Evolutionary conservation across 345 rosid species (phyloP).

Genomic region (Populus davidiana): DNA sequence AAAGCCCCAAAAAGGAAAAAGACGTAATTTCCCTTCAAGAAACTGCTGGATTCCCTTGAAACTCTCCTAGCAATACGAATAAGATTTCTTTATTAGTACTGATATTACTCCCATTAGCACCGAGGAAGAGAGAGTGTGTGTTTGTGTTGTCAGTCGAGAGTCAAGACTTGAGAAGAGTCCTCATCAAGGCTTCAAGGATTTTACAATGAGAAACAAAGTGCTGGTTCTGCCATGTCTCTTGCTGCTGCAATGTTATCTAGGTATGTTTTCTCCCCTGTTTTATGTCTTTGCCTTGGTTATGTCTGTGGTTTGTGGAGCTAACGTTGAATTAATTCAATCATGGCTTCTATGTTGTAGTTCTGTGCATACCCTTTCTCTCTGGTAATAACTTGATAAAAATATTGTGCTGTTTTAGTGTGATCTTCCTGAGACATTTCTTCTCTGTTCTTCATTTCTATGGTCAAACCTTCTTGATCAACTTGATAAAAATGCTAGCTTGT

Average conservation of each 20-base stretch:
- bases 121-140: neutral
- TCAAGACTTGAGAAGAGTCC: neutral
- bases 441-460: too few relatives aligned
- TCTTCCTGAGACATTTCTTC: too few relatives aligned
- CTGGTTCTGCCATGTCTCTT: conserved; percentile 21
- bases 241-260: conserved; percentile 27
- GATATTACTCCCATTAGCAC: neutral
- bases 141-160: neutral
- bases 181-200: neutral
- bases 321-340: neutral
- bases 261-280: conserved; percentile 21
- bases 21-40: conserved; percentile 28
- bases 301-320: neutral
- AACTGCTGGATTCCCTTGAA: conserved; percentile 32
- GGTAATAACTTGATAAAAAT: neutral
- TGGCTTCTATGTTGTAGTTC: neutral
- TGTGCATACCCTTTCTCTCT: too few relatives aligned
- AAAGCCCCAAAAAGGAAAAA: conserved; percentile 3
- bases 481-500: too few relatives aligned
- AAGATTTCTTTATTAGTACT: neutral
- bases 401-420: neutral
- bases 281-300: neutral
- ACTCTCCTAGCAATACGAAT: neutral
- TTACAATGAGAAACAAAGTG: conserved; percentile 22
- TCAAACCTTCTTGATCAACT: too few relatives aligned